Evolutionary conservation across 139 green algal species (phyloP), one percentile per base, ranked within the genome.

Genomic region (Yamagishiella unicocca): DNA sequence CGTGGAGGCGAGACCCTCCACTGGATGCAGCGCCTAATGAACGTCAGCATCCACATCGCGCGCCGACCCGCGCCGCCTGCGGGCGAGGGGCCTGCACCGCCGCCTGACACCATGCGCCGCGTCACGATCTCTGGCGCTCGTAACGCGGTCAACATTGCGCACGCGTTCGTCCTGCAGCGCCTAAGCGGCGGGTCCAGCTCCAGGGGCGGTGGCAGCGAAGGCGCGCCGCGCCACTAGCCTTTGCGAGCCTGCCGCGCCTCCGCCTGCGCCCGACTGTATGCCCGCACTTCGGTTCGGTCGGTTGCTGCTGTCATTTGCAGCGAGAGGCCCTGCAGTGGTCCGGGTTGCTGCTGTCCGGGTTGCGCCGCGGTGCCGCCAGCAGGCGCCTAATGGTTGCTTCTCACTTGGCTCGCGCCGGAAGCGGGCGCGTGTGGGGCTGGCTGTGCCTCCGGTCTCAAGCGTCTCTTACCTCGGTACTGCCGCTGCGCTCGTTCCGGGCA

Each of bases 41-140:
- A 67, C n/a, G 74, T 82, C 25, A 67, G 33, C 21, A 82, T 82
- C 29, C 74, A 82, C 74, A 82, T 82, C 33, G 74, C 46, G 21
- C 74, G 46, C n/a, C 74, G 74, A 31, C 74, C 8, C 31, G 10
- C 33, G 38, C 43, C 74, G 46, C 40, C 46, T 12, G 38, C 50
- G 10, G 74, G 31, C 43, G 74, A 82, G 50, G 74, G 24, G 25
- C 24, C 43, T 1, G n/a, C 12, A 42, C n/a, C 17, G 50, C 4
- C 46, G 46, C 74, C 46, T 46, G 46, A n/a, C n/a, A 31, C n/a
- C 1, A 82, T 82, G 74, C 74, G 74, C 25, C 74, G 74, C 46
- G 74, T 82, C 21, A 82, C 74, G 22, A 82, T 82, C 24, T 45
- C 74, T 7, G 74, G 74, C 14, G 46, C 74, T 3, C 74, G 74